Evolutionary conservation across 148 eudicot genomes (phyloP).

Genomic region (Vaccinium macrocarpon): DNA sequence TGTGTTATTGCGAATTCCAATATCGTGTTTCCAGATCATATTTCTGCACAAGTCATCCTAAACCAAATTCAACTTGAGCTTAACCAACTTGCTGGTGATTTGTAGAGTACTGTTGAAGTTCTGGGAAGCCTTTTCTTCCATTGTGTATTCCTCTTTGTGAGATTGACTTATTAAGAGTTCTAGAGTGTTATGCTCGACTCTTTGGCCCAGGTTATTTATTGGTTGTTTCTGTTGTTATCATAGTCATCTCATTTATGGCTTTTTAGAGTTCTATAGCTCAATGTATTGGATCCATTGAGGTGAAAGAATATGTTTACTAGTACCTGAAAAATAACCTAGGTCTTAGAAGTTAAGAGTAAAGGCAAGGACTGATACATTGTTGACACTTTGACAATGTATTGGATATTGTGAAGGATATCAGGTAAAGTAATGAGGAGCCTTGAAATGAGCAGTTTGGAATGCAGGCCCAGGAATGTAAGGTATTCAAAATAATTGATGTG

Average conservation of each 20-base stretch:
- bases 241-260: neutral
- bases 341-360: neutral
- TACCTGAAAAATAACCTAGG: neutral
- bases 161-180: neutral
- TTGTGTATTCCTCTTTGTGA: neutral
- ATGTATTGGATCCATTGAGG: conserved; percentile 6
- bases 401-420: neutral
- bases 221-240: neutral
- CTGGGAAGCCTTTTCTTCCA: conserved; percentile 12
- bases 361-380: neutral
- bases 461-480: neutral
- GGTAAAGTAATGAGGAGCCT: neutral
- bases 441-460: neutral
- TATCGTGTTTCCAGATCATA: neutral
- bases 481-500: neutral
- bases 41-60: neutral
- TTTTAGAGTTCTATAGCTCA: neutral
- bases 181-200: neutral
- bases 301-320: neutral
- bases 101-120: neutral
- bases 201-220: neutral
- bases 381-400: neutral
- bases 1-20: neutral
- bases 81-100: neutral
- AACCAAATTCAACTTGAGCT: neutral